These are phyloP conservation scores for Obelidium mucronatum DNA, from an alignment of 192 early-diverging fungal species.

Conservation along the genomic window DNA sequence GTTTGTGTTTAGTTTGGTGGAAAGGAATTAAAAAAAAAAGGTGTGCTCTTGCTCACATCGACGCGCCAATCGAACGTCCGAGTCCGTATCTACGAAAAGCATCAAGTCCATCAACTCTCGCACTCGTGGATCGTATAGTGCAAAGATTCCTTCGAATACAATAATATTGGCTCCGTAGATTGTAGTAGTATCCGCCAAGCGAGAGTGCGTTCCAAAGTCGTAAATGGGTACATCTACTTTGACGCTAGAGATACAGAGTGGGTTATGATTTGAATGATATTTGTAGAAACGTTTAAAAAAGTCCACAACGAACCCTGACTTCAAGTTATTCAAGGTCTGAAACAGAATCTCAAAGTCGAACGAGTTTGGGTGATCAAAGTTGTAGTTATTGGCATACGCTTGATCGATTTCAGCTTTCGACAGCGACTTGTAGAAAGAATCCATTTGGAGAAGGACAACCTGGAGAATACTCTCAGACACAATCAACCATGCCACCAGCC, in stretches of 20 bases:
- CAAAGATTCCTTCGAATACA: conserved; percentile 99
- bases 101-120: conserved; percentile 79
- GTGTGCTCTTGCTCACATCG: conserved; percentile 67
- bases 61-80: conserved; percentile 88
- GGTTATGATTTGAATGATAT: no score
- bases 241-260: conserved; percentile 41
- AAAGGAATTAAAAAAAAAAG: no score
- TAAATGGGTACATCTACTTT: conserved; percentile 88
- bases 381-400: conserved; percentile 70
- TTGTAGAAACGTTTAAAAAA: no score
- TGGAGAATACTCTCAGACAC: not conserved
- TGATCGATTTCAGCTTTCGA: conserved; percentile 72
- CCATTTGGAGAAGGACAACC: conserved; percentile 94
- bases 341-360: conserved; percentile 85
- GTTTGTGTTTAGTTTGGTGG: not conserved
- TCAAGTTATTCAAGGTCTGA: conserved; percentile 75
- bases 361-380: conserved; percentile 93
- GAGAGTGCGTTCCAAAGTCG: conserved; percentile 87
- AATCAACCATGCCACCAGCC: not conserved
- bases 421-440: conserved; percentile 92
- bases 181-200: conserved; percentile 66
- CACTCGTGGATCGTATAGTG: conserved; percentile 84
- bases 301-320: conserved; percentile 65
- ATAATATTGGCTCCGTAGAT: conserved; percentile 95
- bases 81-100: conserved; percentile 95